Base-by-base conservation (phyloP, 2,329 filamentous ascomycete species). In the Sphaerulina musiva region DNA sequence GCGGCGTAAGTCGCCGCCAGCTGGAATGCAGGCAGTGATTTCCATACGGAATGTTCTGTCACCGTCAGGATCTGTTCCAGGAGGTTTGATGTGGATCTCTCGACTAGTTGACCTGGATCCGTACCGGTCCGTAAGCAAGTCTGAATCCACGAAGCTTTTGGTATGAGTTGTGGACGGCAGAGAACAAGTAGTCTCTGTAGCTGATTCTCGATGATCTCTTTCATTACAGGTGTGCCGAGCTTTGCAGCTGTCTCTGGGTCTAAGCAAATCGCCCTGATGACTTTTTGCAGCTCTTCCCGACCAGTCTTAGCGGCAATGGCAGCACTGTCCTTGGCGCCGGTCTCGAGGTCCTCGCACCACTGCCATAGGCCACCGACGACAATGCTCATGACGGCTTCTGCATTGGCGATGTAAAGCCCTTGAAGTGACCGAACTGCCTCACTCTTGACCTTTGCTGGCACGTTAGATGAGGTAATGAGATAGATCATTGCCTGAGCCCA, bases 401-500 rank as follows among this genome's bases (percentile, higher is more conserved):
- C 81, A 42, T 81, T 74, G 48, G 76, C 71, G 10, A 79, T 68
- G 67, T 95, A 95, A 1, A 86, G 74, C 38, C 72, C 70, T 0
- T 86, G 83, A 32, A 98, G 72, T 0, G 79, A 72, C 44, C 77
- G 73, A 17, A 77, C 77, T 4, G 85, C 81, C 61, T 83, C 78
- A 59, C 84, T 83, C 53, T 86, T 83, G 46, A 87, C 74, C 38
- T 75, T 76, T 2, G 84, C 76, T 10, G 85, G 76, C 17, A 88
- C 74, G 10, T 70, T 75, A 11, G 81, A 73, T 1, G 85, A 83
- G 44, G 84, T 83, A 44, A 92, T 80, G 12, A 87, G 74, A 68
- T 87, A 95, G n/a, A 96, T 83, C 55, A 92, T 81, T 2, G 87
- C 84, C 64, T 95, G 87, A 11, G 87, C 84, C 93, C 92, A 98